Evolutionary conservation across 441 rosid species (phyloP).

Genomic region (Isatis lusitanica): DNA sequence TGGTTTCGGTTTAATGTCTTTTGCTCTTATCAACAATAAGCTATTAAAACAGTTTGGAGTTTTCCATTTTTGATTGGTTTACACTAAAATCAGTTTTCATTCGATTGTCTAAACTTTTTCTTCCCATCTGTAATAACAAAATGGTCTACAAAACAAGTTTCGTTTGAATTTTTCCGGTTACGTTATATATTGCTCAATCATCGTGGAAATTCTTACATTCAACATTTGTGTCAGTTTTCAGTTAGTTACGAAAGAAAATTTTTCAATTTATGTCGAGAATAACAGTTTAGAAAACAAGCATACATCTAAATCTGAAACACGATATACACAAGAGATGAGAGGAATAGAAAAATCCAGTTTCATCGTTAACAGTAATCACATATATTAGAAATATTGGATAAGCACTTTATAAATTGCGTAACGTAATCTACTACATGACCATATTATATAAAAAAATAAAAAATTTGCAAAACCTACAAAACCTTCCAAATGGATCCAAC

Average conservation of each 20-base stretch:
- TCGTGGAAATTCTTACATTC: neutral
- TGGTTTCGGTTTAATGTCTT: neutral
- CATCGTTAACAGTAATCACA: neutral
- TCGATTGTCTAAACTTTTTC: too few relatives aligned
- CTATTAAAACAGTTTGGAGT: too few relatives aligned
- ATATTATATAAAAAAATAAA: neutral
- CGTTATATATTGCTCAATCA: too few relatives aligned
- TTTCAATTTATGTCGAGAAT: too few relatives aligned
- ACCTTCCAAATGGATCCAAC: slow-evolving; percentile 1
- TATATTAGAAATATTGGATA: neutral
- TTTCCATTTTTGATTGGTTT: neutral
- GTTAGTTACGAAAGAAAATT: too few relatives aligned
- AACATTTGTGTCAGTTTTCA: too few relatives aligned
- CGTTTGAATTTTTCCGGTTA: too few relatives aligned
- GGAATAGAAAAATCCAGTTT: neutral
- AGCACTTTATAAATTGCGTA: slow-evolving; percentile 1
- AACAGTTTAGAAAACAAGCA: too few relatives aligned
- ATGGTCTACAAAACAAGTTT: neutral
- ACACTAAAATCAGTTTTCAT: too few relatives aligned
- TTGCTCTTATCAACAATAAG: too few relatives aligned
- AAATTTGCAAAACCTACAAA: neutral
- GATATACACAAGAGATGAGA: neutral
- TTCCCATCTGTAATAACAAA: too few relatives aligned
- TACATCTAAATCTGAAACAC: too few relatives aligned
- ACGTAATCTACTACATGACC: slow-evolving; percentile 3